Conservation (phyloP, 2,329 filamentous ascomycete species). For the Lachnellula hyalina region DNA sequence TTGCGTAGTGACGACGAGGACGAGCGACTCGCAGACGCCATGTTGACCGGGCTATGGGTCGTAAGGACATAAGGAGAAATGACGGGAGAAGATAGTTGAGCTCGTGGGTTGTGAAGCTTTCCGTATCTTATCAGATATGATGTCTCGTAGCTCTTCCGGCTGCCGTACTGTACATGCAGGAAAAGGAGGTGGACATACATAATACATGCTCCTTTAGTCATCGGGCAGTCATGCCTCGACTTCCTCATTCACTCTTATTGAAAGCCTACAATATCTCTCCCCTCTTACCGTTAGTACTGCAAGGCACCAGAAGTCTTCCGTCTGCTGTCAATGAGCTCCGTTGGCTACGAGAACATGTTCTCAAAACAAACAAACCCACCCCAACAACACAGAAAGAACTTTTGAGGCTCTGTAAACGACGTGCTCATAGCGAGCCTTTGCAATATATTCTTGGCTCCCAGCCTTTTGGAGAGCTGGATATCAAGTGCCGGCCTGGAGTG, state of each 20-base stretch:
- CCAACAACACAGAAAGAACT: constrained; percentile 25
- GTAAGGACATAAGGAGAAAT: constrained; percentile 18
- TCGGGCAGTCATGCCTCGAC: constrained; percentile 51
- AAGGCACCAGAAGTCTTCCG: constrained; percentile 55
- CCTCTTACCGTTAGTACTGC: constrained; percentile 56
- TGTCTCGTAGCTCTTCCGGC: not conserved
- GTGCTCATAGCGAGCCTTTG: constrained; percentile 64
- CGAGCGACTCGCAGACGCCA: constrained; percentile 6
- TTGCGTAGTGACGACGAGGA: not conserved
- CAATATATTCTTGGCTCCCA: constrained; percentile 88
- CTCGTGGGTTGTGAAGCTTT: not conserved
- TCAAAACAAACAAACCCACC: constrained; percentile 12
- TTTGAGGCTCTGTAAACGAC: constrained; percentile 40
- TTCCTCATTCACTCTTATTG: constrained; percentile 52
- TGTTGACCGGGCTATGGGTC: constrained; percentile 13
- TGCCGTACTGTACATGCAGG: no score
- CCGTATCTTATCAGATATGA: not conserved
- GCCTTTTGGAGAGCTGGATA: constrained; percentile 79
- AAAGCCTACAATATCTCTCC: constrained; percentile 49
- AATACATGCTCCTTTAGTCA: not conserved
- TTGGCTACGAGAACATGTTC: constrained; percentile 63
- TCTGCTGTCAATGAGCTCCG: constrained; percentile 64
- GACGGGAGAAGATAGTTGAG: not conserved
- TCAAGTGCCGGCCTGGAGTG: constrained; percentile 70
- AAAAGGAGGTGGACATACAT: no score